Percentiles rank a stretch among this genome's conserved stretches.
These are phyloP conservation scores for Leishmania aethiopica DNA, from an alignment of 208 protist genomes.

Conservation along the genomic window DNA sequence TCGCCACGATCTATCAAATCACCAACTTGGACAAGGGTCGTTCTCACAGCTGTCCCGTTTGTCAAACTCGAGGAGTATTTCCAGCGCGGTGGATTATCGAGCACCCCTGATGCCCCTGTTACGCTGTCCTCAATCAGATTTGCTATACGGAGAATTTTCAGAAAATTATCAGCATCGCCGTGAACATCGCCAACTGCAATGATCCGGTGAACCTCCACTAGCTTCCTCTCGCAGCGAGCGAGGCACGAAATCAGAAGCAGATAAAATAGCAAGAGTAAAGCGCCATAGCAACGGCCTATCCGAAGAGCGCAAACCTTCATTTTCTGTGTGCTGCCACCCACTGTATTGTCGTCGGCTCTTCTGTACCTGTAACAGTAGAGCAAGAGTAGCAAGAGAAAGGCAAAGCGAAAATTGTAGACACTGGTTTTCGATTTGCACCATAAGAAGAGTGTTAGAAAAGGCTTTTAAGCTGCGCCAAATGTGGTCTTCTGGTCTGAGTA, in stretches of 20 bases:
- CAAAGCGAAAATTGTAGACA: not conserved
- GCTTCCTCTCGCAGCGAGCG: not conserved
- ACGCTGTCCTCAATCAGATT: conserved; percentile 34
- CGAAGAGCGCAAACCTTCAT: not conserved
- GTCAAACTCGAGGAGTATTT: conserved; percentile 15
- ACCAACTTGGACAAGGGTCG: conserved; percentile 78
- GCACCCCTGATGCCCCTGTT: not conserved
- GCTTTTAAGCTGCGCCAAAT: not conserved
- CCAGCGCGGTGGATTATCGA: conserved; percentile 25
- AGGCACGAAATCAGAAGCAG: not conserved
- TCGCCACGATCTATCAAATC: conserved; percentile 84
- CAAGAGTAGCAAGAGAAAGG: not conserved
- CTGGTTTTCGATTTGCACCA: not conserved
- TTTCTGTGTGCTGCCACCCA: not conserved
- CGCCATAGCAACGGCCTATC: not conserved
- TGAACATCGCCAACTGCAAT: conserved; percentile 78
- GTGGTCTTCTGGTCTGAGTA: not conserved
- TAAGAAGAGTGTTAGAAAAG: not conserved
- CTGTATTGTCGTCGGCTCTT: not conserved
- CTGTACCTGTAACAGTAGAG: not conserved
- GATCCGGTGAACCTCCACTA: conserved; percentile 55
- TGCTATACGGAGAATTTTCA: conserved; percentile 49
- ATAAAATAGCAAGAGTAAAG: not conserved
- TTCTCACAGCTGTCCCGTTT: conserved; percentile 28
- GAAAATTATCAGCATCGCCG: conserved; percentile 68